These are phyloP conservation scores for Phytopythium chamaehyphon DNA, from an alignment of 352 stramenopile species.

Conservation along the genomic window DNA sequence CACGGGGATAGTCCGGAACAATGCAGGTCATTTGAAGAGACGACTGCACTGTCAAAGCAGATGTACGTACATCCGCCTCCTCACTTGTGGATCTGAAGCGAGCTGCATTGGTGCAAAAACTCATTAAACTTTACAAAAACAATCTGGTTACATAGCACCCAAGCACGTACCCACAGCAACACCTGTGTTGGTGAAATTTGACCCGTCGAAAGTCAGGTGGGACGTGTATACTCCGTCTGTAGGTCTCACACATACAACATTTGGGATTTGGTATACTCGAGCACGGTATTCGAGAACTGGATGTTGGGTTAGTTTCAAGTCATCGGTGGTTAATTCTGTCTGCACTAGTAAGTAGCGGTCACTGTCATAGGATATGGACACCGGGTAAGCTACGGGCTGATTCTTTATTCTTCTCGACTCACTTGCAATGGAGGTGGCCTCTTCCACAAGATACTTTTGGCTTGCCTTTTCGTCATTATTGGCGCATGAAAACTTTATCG, in stretches of 20 bases:
- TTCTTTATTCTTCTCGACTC: neutral
- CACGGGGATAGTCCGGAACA: conserved; percentile 58
- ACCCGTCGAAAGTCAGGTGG: conserved; percentile 43
- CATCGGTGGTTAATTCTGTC: neutral
- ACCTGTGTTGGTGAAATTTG: conserved; percentile 48
- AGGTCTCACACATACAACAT: conserved; percentile 33
- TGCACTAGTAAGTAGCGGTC: conserved; percentile 20
- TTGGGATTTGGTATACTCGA: conserved; percentile 42
- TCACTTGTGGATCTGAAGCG: conserved; percentile 36
- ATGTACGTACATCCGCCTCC: conserved; percentile 27
- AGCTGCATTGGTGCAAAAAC: too few species aligned
- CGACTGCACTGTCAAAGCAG: conserved; percentile 32
- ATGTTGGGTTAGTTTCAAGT: neutral
- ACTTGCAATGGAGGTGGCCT: neutral
- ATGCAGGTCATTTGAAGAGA: conserved; percentile 44
- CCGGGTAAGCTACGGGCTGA: neutral
- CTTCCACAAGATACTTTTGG: neutral
- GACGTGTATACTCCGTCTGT: conserved; percentile 66
- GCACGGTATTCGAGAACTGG: conserved; percentile 7
- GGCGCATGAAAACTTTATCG: conserved; percentile 2
- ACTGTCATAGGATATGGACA: conserved; percentile 6
- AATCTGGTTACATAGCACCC: too few species aligned
- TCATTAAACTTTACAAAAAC: too few species aligned
- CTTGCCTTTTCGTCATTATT: neutral
- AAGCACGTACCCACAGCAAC: conserved; percentile 44